Evolutionary conservation across 805 yeast genomes (phyloP).

Genomic region (Phaffomyces thermotolerans): DNA sequence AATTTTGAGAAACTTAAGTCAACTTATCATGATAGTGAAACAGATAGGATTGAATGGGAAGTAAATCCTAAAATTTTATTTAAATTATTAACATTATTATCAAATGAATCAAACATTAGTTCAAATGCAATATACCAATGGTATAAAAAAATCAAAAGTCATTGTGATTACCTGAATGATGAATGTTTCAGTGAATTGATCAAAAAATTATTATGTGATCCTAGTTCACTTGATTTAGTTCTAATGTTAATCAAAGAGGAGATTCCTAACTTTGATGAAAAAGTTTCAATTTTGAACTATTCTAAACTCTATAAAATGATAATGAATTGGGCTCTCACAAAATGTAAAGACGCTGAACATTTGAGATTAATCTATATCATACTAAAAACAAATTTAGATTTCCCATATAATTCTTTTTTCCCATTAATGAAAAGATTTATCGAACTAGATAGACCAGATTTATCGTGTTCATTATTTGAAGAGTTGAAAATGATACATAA

Average conservation of each 20-base stretch:
- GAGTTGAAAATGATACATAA: constrained; percentile 50
- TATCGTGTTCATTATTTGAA: constrained; percentile 55
- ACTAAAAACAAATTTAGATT: constrained; percentile 44
- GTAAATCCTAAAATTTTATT: constrained; percentile 18
- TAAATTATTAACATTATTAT: constrained; percentile 24
- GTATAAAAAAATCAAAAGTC: constrained; percentile 37
- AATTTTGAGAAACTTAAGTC: constrained; percentile 12
- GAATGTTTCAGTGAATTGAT: constrained; percentile 33
- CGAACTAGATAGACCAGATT: constrained; percentile 44
- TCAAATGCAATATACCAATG: constrained; percentile 24
- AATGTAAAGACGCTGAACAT: constrained; percentile 31
- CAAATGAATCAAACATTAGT: constrained; percentile 22
- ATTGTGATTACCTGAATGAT: constrained; percentile 31
- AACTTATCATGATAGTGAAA: constrained; percentile 29
- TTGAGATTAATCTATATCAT: constrained; percentile 55
- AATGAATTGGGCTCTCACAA: constrained; percentile 35
- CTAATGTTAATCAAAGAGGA: constrained; percentile 37
- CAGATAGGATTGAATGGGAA: constrained; percentile 39
- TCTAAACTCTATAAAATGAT: constrained; percentile 36
- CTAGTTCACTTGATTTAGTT: constrained; percentile 32
- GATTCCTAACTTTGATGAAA: constrained; percentile 24
- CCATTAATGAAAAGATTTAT: constrained; percentile 55
- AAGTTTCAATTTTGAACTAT: constrained; percentile 20
- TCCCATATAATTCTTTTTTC: constrained; percentile 53
- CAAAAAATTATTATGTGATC: constrained; percentile 26